Conservation (phyloP, 768 basidiomycete species). For the Saitozyma podzolica region DNA sequence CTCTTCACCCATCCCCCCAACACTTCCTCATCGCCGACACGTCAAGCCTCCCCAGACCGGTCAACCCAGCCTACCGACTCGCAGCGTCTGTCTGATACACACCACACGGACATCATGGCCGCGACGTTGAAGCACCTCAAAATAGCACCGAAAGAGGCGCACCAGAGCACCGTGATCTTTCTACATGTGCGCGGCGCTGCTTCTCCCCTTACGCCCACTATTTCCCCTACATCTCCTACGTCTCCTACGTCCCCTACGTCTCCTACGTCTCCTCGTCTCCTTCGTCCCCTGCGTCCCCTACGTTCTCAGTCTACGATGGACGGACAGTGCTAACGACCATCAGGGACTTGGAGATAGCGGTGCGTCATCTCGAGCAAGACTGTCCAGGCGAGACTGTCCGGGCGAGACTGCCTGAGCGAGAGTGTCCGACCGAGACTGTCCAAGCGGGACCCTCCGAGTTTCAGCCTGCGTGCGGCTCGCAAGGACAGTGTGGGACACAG, state of each 20-base stretch:
- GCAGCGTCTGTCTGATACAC: too few species aligned
- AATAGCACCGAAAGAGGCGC: conserved; percentile 52
- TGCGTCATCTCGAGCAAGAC: conserved; percentile 8
- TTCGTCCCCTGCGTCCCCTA: not conserved
- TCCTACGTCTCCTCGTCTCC: not conserved
- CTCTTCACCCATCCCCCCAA: too few species aligned
- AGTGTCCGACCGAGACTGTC: too few species aligned
- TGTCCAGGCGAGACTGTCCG: too few species aligned
- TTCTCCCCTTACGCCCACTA: not conserved
- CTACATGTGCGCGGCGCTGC: conserved; percentile 66
- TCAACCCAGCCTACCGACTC: too few species aligned
- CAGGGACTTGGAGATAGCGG: conserved; percentile 39
- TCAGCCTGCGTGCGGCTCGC: not conserved
- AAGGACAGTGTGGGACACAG: not conserved
- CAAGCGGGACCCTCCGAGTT: not conserved
- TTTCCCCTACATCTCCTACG: not conserved
- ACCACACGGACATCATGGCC: conserved; percentile 12
- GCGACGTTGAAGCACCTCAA: conserved; percentile 44
- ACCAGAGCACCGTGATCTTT: conserved; percentile 86
- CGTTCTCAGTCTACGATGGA: not conserved
- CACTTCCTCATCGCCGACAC: too few species aligned
- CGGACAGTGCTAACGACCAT: not conserved
- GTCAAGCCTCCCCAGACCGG: too few species aligned
- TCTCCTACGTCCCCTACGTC: too few species aligned
- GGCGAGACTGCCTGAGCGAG: too few species aligned